Conservation (phyloP, 2,329 filamentous ascomycete genomes). For the Aspergillus tubingensis region DNA sequence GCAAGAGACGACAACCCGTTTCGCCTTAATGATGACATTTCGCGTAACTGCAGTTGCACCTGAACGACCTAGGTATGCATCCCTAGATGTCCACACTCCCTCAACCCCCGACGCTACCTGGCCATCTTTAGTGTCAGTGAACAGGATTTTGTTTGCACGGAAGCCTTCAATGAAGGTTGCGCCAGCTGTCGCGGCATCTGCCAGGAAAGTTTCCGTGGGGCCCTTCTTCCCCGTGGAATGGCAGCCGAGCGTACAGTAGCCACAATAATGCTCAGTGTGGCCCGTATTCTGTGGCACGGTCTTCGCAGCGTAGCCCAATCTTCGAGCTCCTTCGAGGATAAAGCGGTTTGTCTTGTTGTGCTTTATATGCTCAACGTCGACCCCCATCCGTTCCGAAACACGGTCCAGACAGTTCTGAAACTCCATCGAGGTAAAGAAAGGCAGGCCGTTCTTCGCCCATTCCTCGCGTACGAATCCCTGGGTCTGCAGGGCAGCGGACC, state of each 20-base stretch:
- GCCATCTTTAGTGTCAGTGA: constrained; percentile 56
- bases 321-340: constrained; percentile 72
- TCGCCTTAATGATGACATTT: constrained; percentile 72
- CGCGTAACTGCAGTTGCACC: constrained; percentile 56
- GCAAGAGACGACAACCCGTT: constrained; percentile 75
- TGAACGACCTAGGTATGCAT: constrained; percentile 60
- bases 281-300: constrained; percentile 78
- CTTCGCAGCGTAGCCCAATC: constrained; percentile 70
- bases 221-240: constrained; percentile 74
- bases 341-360: constrained; percentile 73
- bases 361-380: constrained; percentile 63
- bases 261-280: constrained; percentile 72
- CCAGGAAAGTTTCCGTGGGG: constrained; percentile 73
- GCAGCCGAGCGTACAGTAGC: constrained; percentile 63
- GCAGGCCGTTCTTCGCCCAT: constrained; percentile 71
- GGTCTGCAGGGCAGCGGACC: constrained; percentile 69
- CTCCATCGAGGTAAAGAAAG: constrained; percentile 70
- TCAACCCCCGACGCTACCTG: constrained; percentile 68
- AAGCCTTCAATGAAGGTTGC: constrained; percentile 85
- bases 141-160: constrained; percentile 68
- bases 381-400: constrained; percentile 78
- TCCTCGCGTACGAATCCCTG: constrained; percentile 76
- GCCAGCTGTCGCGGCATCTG: constrained; percentile 74
- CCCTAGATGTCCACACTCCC: constrained; percentile 74
- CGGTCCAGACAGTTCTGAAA: constrained; percentile 80